Evolutionary conservation across 202 grass and related monocot genomes (phyloP).

Genomic region (Zizania palustris): DNA sequence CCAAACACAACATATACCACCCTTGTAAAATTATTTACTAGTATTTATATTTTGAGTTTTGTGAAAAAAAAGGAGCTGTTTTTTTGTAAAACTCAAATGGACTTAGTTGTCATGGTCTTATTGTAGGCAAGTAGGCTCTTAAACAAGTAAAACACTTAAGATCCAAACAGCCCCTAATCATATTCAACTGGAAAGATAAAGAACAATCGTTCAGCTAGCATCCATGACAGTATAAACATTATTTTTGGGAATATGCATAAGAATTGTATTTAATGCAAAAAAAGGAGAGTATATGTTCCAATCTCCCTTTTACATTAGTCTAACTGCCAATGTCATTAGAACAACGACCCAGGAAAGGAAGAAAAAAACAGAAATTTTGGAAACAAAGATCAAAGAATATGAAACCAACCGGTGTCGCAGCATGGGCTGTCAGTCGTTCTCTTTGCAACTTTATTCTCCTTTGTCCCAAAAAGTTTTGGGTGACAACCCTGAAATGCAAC

Average conservation of each 20-base stretch:
- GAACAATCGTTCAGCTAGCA: background rate
- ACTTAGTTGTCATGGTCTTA: background rate
- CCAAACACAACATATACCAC: too few species aligned
- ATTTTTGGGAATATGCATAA: background rate
- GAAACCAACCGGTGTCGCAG: slow-evolving; percentile 52
- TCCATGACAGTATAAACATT: background rate
- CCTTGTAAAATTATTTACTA: background rate
- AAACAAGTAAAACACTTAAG: background rate
- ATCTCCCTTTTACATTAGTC: background rate
- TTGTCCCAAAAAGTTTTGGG: slow-evolving; percentile 53
- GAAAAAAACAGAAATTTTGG: background rate
- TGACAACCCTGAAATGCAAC: slow-evolving; percentile 47
- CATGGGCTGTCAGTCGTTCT: slow-evolving; percentile 37
- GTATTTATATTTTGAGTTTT: background rate
- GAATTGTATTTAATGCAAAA: background rate
- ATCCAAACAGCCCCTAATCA: background rate
- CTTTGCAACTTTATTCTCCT: slow-evolving; percentile 65
- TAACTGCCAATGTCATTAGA: background rate
- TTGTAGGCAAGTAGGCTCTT: too few species aligned
- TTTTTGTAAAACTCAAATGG: background rate
- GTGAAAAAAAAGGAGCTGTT: background rate
- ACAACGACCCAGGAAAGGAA: background rate
- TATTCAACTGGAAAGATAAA: background rate
- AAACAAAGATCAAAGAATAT: slow-evolving; percentile 10
- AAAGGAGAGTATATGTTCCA: background rate